Base-by-base conservation (phyloP, 164 flowering plant species). In the Stephania japonica region DNA sequence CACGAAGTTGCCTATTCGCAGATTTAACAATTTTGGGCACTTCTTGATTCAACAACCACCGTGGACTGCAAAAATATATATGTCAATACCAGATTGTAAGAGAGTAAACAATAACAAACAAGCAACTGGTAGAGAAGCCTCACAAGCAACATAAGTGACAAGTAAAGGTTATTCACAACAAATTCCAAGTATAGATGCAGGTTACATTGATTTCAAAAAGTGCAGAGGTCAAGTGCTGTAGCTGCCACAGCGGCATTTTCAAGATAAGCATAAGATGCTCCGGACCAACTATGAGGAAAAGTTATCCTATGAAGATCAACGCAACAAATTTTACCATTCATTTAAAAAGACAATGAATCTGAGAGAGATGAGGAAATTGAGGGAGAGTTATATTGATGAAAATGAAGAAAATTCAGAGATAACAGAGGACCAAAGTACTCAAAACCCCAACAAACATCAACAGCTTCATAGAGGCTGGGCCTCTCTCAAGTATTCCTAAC, bases 1-100 rank as follows among this genome's bases (percentile, higher is more conserved):
- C 99, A 42, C 97, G 92, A 23, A 96, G 84, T 80, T 90, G 98
- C 84, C 89, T 86, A 74, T 89, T 96, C 67, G 91, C 83, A 68
- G 99, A 93, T 86, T 85, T 91, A 24, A 96, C 95, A 77, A 93
- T 85, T 82, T 92, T 96, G 25, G 97, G 87, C n/a, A 96, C 97
- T 81, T 93, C 99, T 78, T 91, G 97, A 79, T 91, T 91, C 88
- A 96, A 79, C 76, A 93, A 80, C 95, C 97, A 91, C 69, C 89
- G 85, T 64, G 97, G 97, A 82, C 99, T 96, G 94, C 88, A 89
- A 5, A 47, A 71, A 79, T 26, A 24, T 19, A 47, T 74, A 72
- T 19, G 63, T 42, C 65, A 66, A n/a, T 47, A 70, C 73, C 66
- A 71, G 65, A 66, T 65, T 27, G 24, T 65, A 65, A 49, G 25